A percentile compares a stretch with the other conserved stretches of the same genome.
phyloP scores from a whole-genome alignment of 2,329 filamentous ascomycete species.

The Diaporthe vaccinii region DNA sequence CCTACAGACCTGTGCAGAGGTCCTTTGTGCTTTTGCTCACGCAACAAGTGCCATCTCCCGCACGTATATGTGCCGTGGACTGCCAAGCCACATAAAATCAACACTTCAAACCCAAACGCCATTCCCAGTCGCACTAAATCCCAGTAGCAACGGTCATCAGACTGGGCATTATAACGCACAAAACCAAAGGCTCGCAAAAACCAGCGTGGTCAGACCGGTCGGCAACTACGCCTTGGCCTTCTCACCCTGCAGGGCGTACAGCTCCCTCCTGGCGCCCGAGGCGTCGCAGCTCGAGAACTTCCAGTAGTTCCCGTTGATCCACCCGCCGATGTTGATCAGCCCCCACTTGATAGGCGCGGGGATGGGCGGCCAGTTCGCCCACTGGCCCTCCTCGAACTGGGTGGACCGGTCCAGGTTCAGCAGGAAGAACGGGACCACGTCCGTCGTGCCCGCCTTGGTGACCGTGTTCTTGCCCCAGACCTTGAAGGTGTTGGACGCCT shows the following conservation, averaged over 20 bases:
- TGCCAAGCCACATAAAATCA: not conserved
- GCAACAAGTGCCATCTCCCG: not conserved
- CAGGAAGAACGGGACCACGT: constrained; percentile 75
- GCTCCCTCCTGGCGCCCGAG: constrained; percentile 63
- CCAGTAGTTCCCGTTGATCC: constrained; percentile 71
- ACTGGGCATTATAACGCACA: constrained; percentile 24
- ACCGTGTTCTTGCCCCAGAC: constrained; percentile 74
- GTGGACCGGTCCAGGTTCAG: constrained; percentile 71
- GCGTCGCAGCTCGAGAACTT: constrained; percentile 74
- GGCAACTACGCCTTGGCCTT: constrained; percentile 27
- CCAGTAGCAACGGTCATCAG: not conserved
- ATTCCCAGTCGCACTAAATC: not conserved
- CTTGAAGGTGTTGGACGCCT: constrained; percentile 67
- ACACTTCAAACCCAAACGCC: not conserved
- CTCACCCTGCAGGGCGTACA: constrained; percentile 61
- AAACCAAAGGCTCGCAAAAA: constrained; percentile 4
- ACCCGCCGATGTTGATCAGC: constrained; percentile 69
- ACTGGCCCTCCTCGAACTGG: constrained; percentile 66
- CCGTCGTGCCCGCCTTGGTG: constrained; percentile 69
- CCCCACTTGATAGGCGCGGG: constrained; percentile 71
- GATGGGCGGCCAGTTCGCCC: constrained; percentile 76
- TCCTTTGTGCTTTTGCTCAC: not conserved
- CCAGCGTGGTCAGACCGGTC: not conserved
- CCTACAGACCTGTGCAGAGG: not conserved
- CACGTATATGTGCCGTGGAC: too few species aligned